Base-by-base conservation (phyloP, 768 basidiomycete species). In the Hygrophorus pudorinus region DNA sequence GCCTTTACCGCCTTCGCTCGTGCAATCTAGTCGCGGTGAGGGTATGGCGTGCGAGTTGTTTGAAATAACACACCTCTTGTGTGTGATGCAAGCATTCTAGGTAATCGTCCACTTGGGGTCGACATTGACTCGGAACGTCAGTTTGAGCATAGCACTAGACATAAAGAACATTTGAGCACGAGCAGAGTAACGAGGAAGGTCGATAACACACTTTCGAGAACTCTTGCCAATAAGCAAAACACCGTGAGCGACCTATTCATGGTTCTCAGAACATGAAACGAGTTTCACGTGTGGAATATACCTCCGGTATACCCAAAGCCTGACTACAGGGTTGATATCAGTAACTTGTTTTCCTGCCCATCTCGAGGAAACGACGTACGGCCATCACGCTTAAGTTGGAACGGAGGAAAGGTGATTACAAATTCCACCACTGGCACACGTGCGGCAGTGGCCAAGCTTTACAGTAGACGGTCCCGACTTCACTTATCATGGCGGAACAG, bases 181-280 rank as follows among this genome's bases (percentile, higher is more conserved):
- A n/a, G n/a, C n/a, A n/a, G n/a, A 24, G 21, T 14, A 14, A 10
- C 29, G 24, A 18, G 12, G 6, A 16, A 32, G 2, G 2, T 31
- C 24, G 20, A 51, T 44, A 38, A 42, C 56, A 20, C 46, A 82
- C 85, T 58, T 81, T 84, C 52, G 79, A 72, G 65, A 88, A 85
- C 62, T 92, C 87, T 57, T 92, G 90, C 90, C 91, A 94, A 66
- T 83, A 88, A 10, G 78, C 71, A 62, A 92, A 92, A 65, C 92
- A 96, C 56, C 87, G 75, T 49, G 86, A 78, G 51, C 78, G 79
- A 53, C 88, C 89, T 91, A 43, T 28, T 12, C 46, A 30, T 43
- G 37, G 27, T 42, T 20, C 21, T 14, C 16, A 24, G 13, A 20
- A 34, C 7, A 34, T 38, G 6, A 27, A 16, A 14, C 14, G 11